A percentile compares a stretch with the other conserved stretches of the same genome.
Evolutionary conservation across 2,329 filamentous ascomycete species (phyloP).

Genomic region (Hortaea werneckii): DNA sequence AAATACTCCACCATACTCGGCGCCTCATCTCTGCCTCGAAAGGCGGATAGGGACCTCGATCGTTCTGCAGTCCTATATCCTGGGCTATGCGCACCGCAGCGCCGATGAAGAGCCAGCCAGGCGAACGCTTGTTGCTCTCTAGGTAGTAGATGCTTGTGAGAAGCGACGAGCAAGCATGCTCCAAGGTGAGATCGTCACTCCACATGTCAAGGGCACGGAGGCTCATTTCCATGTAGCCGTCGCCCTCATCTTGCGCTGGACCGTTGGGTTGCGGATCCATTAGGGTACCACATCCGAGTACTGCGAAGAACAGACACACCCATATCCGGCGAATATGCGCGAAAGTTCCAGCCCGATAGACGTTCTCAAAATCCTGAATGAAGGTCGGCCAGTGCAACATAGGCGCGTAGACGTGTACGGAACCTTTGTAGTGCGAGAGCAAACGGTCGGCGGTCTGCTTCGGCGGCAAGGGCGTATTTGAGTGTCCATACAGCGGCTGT

Average conservation of each 20-base stretch:
- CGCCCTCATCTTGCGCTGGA: slow-evolving; percentile 45
- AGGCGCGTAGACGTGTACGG: slow-evolving; percentile 70
- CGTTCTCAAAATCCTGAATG: slow-evolving; percentile 59
- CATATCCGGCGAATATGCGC: slow-evolving; percentile 56
- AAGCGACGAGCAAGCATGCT: slow-evolving; percentile 62
- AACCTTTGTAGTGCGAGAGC: slow-evolving; percentile 63
- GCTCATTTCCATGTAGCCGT: slow-evolving; percentile 61
- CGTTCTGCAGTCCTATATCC: slow-evolving; percentile 69
- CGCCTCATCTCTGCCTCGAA: slow-evolving; percentile 79
- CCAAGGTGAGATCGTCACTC: slow-evolving; percentile 65
- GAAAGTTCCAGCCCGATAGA: slow-evolving; percentile 59
- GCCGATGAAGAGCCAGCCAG: slow-evolving; percentile 78
- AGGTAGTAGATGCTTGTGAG: slow-evolving; percentile 69
- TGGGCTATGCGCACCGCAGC: slow-evolving; percentile 71
- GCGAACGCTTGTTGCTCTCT: slow-evolving; percentile 77
- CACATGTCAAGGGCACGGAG: slow-evolving; percentile 66
- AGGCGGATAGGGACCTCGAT: slow-evolving; percentile 61
- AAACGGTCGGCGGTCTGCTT: slow-evolving; percentile 61
- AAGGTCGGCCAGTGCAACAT: slow-evolving; percentile 85
- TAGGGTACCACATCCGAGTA: slow-evolving; percentile 72
- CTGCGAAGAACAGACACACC: slow-evolving; percentile 69
- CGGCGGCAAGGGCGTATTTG: slow-evolving; percentile 50
- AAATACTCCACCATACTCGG: slow-evolving; percentile 88
- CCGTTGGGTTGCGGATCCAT: slow-evolving; percentile 51
- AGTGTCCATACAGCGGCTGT: slow-evolving; percentile 36